Evolutionary conservation across 306 rosid species (phyloP).

Genomic region (Oemleria cerasiformis): DNA sequence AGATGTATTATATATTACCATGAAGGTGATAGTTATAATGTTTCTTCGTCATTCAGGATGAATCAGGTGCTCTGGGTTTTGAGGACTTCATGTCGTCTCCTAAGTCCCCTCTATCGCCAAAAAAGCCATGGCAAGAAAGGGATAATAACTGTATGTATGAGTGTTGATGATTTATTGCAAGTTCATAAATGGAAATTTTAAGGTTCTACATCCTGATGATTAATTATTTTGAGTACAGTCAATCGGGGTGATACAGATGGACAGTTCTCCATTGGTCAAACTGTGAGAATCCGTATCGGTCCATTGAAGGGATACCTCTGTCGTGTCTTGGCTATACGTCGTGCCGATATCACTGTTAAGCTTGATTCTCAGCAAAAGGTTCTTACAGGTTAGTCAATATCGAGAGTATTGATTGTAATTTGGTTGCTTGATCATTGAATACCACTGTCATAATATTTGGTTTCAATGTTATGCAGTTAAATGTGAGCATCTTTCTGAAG

Average conservation of each 20-base stretch:
- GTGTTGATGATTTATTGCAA: constrained; percentile 16
- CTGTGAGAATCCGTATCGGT: constrained; percentile 90
- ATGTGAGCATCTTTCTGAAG: constrained; percentile 90
- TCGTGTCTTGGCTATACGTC: constrained; percentile 85
- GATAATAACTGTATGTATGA: constrained; percentile 45
- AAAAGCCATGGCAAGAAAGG: constrained; percentile 71
- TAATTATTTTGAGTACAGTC: constrained; percentile 51
- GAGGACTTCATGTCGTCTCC: constrained; percentile 80
- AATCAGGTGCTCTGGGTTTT: constrained; percentile 43
- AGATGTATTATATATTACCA: not conserved
- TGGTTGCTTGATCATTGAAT: constrained; percentile 9
- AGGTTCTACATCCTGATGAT: constrained; percentile 21
- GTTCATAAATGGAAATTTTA: constrained; percentile 25
- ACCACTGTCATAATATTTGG: constrained; percentile 1
- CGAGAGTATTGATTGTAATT: not conserved
- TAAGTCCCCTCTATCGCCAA: constrained; percentile 82
- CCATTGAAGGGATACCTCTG: constrained; percentile 97
- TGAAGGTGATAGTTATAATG: constrained; percentile 7
- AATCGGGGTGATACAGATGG: constrained; percentile 58
- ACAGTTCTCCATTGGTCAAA: constrained; percentile 83
- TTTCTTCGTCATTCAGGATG: constrained; percentile 52
- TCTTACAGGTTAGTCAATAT: constrained; percentile 73
- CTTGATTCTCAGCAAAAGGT: constrained; percentile 96
- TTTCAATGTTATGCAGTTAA: constrained; percentile 52
- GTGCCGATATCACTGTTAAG: constrained; percentile 86